Evolutionary conservation across 768 basidiomycete species (phyloP), one percentile per base, ranked within the genome.

Genomic region (Neoboletus magnificus): DNA sequence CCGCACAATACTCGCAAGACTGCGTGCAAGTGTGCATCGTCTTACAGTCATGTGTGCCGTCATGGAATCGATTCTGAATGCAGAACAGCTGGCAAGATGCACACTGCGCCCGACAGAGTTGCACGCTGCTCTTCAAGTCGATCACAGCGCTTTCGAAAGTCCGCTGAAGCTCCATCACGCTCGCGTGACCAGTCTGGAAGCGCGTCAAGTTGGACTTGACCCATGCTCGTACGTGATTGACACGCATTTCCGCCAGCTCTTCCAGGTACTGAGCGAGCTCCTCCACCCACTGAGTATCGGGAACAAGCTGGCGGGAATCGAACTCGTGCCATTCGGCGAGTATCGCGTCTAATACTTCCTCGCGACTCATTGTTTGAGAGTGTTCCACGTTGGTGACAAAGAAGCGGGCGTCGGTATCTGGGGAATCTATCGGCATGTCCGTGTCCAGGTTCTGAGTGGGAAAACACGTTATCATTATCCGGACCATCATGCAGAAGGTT

Each of bases 21-120:
- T 73, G 73, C 1, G 40, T 56, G 64, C 84, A 86, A 12, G 55
- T 27, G 46, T 86, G 84, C 13, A 58, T 56, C 0, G 85, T 83
- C 32, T 67, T 62, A 50, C 84, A 86, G 50, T 81, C 66, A 58
- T 86, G 84, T 0, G 58, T 48, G 1, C 65, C 67, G 1, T 76
- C 76, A 44, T 86, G 85, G 29, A 73, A 71, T 11, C 78, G 75
- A 50, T 67, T 71, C 13, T 69, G 74, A 27, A 84, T 58, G 57
- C 85, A 86, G 22, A 69, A 58, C 4, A 86, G 66, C 35, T 79
- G 74, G 55, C 84, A 86, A 20, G 60, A 52, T 8, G 62, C 59
- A 55, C 84, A 86, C 56, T 77, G 74, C 52, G 71, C 63, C 32
- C 71, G 73, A 66, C 84, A 86, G n/a, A 85, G 70, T 54, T 81